These are phyloP conservation scores for Aspergillus felis DNA, from an alignment of 2,329 filamentous ascomycete genomes.

Conservation along the genomic window DNA sequence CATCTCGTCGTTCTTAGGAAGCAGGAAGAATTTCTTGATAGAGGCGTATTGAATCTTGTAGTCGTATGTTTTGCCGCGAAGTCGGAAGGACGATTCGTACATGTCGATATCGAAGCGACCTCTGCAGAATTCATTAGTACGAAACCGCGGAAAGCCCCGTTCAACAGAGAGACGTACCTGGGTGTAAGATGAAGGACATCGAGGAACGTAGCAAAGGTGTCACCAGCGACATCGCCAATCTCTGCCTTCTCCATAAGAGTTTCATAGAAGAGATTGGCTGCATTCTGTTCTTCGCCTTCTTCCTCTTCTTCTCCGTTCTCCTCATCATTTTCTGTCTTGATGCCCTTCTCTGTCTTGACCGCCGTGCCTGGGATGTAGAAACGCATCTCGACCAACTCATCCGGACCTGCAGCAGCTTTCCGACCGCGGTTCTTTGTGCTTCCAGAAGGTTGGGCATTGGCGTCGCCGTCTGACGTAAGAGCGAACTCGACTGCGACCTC, in stretches of 20 bases:
- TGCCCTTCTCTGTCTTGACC: slow-evolving; percentile 65
- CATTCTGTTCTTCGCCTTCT: slow-evolving; percentile 81
- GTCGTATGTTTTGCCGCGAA: slow-evolving; percentile 98
- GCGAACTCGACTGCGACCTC: slow-evolving; percentile 96
- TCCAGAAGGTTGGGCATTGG: slow-evolving; percentile 69
- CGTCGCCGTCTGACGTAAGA: slow-evolving; percentile 67
- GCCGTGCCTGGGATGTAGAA: slow-evolving; percentile 96
- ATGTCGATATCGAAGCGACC: slow-evolving; percentile 99
- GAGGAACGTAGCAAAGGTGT: slow-evolving; percentile 95
- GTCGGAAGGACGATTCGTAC: slow-evolving; percentile 95
- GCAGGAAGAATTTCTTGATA: slow-evolving; percentile 98
- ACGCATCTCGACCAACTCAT: slow-evolving; percentile 96
- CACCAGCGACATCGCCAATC: slow-evolving; percentile 97
- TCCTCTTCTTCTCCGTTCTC: slow-evolving; percentile 62
- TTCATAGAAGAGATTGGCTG: slow-evolving; percentile 96
- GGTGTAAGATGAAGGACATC: slow-evolving; percentile 96
- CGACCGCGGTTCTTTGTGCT: slow-evolving; percentile 70
- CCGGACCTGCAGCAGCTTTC: slow-evolving; percentile 82
- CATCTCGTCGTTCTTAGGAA: slow-evolving; percentile 97
- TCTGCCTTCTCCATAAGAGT: slow-evolving; percentile 97
- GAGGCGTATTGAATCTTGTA: slow-evolving; percentile 99
- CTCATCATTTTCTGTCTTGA: slow-evolving; percentile 59
- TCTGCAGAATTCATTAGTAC: slow-evolving; percentile 50
- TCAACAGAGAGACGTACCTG: slow-evolving; percentile 51
- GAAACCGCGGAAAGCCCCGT: slow-evolving; percentile 5